Evolutionary conservation across 139 green algal species (phyloP).

Genomic region (Yamagishiella unicocca): DNA sequence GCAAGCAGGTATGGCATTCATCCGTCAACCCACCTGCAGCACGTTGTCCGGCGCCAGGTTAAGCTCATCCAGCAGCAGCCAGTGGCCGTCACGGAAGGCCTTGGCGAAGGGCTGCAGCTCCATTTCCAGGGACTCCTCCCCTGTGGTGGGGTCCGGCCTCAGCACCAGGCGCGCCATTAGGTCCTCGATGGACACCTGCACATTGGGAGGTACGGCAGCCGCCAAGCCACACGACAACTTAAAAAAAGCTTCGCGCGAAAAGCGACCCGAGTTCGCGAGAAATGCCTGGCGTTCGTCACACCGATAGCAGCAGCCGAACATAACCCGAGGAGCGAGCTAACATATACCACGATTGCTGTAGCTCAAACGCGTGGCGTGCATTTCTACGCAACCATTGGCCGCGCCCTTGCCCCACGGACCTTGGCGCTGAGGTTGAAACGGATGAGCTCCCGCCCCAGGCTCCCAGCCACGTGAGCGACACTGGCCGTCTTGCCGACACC

Average conservation of each 20-base stretch:
- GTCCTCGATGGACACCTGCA: conserved; percentile 8
- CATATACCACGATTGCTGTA: no score
- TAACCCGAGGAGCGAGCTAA: no score
- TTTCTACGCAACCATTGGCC: no score
- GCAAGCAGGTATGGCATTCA: no score
- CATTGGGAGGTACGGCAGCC: no score
- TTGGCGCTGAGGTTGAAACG: conserved; percentile 55
- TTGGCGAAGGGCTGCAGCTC: conserved; percentile 52
- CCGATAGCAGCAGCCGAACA: no score
- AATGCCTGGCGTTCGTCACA: no score
- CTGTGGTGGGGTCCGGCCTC: not conserved
- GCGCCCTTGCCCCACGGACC: not conserved
- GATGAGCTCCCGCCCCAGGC: conserved; percentile 37
- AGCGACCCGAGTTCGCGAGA: no score
- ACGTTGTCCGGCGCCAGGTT: conserved; percentile 80
- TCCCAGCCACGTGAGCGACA: conserved; percentile 35
- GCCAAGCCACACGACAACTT: no score
- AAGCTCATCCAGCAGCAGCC: conserved; percentile 95
- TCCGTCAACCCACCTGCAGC: conserved; percentile 40
- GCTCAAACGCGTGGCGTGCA: no score
- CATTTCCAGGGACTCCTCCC: conserved; percentile 9
- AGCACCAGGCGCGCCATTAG: not conserved
- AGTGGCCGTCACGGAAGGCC: conserved; percentile 71
- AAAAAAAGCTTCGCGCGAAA: no score
- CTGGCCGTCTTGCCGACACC: conserved; percentile 61